These are phyloP conservation scores for Cicer chorassanicum DNA, from an alignment of 306 rosid genomes.

Conservation along the genomic window DNA sequence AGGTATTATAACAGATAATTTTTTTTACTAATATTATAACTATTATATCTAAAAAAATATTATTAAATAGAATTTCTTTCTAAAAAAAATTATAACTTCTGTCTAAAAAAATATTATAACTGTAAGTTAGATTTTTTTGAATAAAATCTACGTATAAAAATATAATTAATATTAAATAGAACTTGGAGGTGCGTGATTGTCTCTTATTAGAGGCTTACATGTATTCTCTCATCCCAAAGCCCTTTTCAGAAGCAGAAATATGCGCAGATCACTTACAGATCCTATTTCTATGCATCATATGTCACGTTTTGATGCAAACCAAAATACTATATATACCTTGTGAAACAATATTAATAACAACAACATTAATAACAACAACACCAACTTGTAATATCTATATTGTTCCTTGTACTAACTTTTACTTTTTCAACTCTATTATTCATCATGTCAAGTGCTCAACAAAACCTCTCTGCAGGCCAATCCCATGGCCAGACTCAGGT, in stretches of 20 bases:
- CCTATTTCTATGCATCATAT: slow-evolving; percentile 39
- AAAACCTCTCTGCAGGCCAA: slow-evolving; percentile 56
- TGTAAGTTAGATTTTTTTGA: too few relatives aligned
- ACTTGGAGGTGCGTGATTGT: slow-evolving; percentile 27
- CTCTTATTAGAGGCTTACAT: slow-evolving; percentile 29
- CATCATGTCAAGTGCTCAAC: slow-evolving; percentile 64
- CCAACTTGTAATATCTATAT: slow-evolving; percentile 9
- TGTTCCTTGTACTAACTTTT: not conserved
- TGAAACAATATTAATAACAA: not conserved
- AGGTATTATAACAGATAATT: too few relatives aligned
- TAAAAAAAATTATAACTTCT: too few relatives aligned
- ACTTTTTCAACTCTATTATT: not conserved
- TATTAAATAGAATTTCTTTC: too few relatives aligned
- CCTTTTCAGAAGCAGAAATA: slow-evolving; percentile 52
- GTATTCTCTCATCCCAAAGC: not conserved
- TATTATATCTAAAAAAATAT: too few relatives aligned
- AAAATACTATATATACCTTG: slow-evolving; percentile 39
- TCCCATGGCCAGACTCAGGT: slow-evolving; percentile 44
- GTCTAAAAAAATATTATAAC: too few relatives aligned
- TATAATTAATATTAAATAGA: not conserved
- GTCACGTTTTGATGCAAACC: not conserved
- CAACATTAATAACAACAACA: too few relatives aligned
- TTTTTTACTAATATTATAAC: too few relatives aligned
- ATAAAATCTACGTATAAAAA: too few relatives aligned
- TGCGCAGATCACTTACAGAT: not conserved